Evolutionary conservation across 495 filamentous ascomycete genomes (phyloP), one percentile per base, ranked within the genome.

Genomic region (Tirmania nivea): DNA sequence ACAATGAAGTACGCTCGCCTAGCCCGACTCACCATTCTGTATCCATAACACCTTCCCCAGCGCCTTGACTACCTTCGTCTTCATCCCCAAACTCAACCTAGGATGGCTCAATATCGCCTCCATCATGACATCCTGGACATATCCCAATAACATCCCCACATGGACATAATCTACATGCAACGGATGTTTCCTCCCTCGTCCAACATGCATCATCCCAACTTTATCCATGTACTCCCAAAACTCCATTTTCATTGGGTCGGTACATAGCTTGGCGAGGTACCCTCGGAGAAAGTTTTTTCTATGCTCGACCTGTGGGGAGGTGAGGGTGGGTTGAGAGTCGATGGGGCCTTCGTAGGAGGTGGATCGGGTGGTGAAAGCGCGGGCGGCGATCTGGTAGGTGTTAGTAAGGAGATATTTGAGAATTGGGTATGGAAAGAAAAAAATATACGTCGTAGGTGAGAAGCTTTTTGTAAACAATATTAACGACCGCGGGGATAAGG

Each of bases 151-250:
- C 20, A 71, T 78, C 37, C 79, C 76, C 50, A 86, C 78, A 66
- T 86, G 82, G 36, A 86, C 72, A 60, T 83, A 86, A 66, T 86
- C 82, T 56, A 86, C 70, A 64, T 83, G 82, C 19, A 86, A 69
- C 0, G 78, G 73, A 52, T 80, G 73, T 50, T 74, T 64, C 17
- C 80, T 73, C 11, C 75, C 80, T 54, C 77, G 71, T 2, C 79
- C 80, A 12, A 56, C 60, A 52, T 48, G 60, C 62, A 65, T 65
- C 55, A 63, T 58, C 71, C 81, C 82, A 31, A 86, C 81, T 67
- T 84, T 86, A 65, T 84, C 77, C 36, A 85, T 66, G 63, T 85
- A 86, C 55, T 81, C 73, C 80, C 80, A 86, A 60, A 83, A 85
- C 52, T 82, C 79, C 71, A 80, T 77, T 57, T 74, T 75, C 37